phyloP scores from a whole-genome alignment of 1,139 yeast genomes.

The Meyerozyma guilliermondii region DNA sequence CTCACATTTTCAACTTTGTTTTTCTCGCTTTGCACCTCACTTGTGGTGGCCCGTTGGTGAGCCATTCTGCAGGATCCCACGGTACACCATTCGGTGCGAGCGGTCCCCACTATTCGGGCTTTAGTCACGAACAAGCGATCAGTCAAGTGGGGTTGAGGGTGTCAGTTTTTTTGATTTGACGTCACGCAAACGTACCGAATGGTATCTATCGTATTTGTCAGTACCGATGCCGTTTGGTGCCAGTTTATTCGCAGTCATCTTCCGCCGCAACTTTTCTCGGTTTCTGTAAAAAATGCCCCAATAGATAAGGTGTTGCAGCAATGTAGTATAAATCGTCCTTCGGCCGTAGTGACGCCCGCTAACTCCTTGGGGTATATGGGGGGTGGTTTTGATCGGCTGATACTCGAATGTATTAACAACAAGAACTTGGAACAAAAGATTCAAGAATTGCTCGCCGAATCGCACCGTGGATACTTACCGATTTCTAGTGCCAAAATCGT shows the following conservation, averaged over 20 bases:
- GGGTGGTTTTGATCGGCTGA: slow-evolving; percentile 22
- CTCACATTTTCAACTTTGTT: no score
- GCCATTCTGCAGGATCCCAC: neutral
- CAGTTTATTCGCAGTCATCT: neutral
- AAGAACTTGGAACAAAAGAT: slow-evolving; percentile 2
- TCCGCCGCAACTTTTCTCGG: neutral
- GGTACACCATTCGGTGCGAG: neutral
- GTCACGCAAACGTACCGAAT: neutral
- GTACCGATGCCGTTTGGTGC: neutral
- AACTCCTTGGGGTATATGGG: slow-evolving; percentile 24
- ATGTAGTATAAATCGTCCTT: neutral
- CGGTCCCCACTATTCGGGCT: neutral
- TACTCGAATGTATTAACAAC: slow-evolving; percentile 13
- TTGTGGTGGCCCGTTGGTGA: no score
- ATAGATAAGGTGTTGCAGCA: slow-evolving; percentile 5
- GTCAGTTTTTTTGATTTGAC: neutral
- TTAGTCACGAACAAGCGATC: neutral
- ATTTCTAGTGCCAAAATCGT: slow-evolving; percentile 13
- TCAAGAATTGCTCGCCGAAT: slow-evolving; percentile 4
- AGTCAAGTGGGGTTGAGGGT: neutral
- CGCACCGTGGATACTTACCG: slow-evolving; percentile 17
- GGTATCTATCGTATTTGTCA: neutral
- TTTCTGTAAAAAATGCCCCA: slow-evolving; percentile 1
- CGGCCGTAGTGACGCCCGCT: slow-evolving; percentile 18
- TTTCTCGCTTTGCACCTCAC: no score